These are phyloP conservation scores for Pseudogymnoascus sp. DNA, from an alignment of 2,329 filamentous ascomycete species.

Conservation along the genomic window DNA sequence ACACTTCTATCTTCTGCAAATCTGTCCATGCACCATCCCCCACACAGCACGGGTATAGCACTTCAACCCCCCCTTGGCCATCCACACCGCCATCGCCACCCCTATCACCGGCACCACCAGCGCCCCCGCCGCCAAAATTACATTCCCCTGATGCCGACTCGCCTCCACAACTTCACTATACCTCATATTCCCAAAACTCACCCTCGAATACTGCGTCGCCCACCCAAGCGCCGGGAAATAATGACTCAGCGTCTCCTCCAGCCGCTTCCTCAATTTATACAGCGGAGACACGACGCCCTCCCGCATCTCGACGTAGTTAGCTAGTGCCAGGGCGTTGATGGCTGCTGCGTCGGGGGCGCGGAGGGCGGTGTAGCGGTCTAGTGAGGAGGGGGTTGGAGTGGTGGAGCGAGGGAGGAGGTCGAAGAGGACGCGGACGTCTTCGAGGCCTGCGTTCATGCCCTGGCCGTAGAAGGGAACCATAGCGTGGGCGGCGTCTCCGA, in stretches of 20 bases:
- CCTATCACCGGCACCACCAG: constrained; percentile 8
- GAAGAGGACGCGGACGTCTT: constrained; percentile 87
- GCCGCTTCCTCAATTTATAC: constrained; percentile 72
- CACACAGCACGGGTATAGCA: background rate
- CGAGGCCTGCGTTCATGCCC: constrained; percentile 93
- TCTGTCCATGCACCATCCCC: background rate
- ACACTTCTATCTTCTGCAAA: background rate
- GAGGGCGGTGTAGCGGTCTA: constrained; percentile 65
- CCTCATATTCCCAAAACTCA: constrained; percentile 87
- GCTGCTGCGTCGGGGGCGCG: constrained; percentile 73
- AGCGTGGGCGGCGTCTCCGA: constrained; percentile 92
- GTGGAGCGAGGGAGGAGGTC: constrained; percentile 50
- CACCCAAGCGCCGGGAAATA: constrained; percentile 72
- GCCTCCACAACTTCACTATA: constrained; percentile 73
- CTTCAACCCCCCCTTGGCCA: background rate
- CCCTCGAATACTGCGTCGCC: constrained; percentile 83
- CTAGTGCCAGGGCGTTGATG: constrained; percentile 84
- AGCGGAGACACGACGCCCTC: constrained; percentile 67
- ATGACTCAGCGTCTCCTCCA: constrained; percentile 76
- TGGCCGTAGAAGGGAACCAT: constrained; percentile 99
- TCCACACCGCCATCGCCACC: background rate
- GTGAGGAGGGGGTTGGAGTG: constrained; percentile 53
- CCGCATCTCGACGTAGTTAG: constrained; percentile 94
- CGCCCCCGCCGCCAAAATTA: constrained; percentile 33
- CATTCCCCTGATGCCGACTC: constrained; percentile 58